Evolutionary conservation across 176 grass and related monocot genomes (phyloP), one percentile per base, ranked within the genome.

Genomic region (Avena eriantha): DNA sequence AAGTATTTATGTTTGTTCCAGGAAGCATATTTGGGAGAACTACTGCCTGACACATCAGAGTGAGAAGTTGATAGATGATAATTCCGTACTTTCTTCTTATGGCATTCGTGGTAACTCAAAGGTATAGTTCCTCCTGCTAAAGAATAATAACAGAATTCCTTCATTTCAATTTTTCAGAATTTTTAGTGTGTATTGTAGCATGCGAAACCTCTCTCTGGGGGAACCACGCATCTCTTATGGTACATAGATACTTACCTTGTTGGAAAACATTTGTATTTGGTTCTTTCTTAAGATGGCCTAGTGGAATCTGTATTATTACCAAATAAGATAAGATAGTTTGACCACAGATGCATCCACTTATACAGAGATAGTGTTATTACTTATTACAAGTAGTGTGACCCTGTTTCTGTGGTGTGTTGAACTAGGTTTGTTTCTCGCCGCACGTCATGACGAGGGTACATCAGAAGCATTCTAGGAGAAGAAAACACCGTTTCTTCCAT

Each of bases 1-100:
- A 35, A 50, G 36, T 65, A 23, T 8, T 43, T 59, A 14, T 87
- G 8, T 86, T 51, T 82, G 57, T 33, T 79, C 21, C 84, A 93
- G 93, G 96, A 98, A 93, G 59, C 93, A 98, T 88, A 86, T 98
- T 80, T 96, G 96, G 96, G 92, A 83, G 16, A 98, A 94, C 82
- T 94, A 94, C 82, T 98, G 93, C 67, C 68, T 98, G 51, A 73
- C 78, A 77, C 76, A 89, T 63, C 80, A 92, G 24, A 93, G 85
- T 61, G 92, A 92, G 36, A 98, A 96, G 90, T 70, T 98, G 80
- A 78, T 92, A 86, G 88, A 98, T 88, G 92, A 98, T 19, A 91
- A 94, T 69, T 92, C 86, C 31, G 10, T 54, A 46, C 93, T 98
- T 80, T 89, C 86, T 86, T 81, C 84, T 69, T 67, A 91, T 73